These are phyloP conservation scores for Didymella sp. DNA, from an alignment of 2,329 filamentous ascomycete genomes.

Conservation along the genomic window DNA sequence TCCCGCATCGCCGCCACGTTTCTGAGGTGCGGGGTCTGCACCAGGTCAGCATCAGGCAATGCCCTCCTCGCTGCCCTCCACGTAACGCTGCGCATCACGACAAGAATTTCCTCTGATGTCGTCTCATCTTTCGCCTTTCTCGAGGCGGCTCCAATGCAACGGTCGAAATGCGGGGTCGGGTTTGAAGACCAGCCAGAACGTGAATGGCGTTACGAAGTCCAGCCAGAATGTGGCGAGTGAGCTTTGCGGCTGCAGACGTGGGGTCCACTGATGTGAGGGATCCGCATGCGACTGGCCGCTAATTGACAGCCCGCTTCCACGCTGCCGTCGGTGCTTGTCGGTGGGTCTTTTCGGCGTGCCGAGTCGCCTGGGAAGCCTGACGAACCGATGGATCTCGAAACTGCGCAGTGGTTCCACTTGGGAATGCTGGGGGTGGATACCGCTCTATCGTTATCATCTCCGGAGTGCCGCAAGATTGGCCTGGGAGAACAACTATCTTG, in stretches of 20 bases:
- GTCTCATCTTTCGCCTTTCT: neutral
- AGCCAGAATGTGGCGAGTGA: constrained; percentile 31
- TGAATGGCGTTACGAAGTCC: too few relatives aligned
- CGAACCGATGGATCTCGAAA: constrained; percentile 17
- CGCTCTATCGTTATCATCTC: constrained; percentile 22
- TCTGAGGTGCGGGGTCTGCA: constrained; percentile 23
- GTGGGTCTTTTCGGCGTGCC: constrained; percentile 20
- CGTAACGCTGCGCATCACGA: neutral
- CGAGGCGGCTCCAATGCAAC: constrained; percentile 20
- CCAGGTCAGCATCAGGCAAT: constrained; percentile 18
- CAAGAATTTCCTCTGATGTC: neutral
- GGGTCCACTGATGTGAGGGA: constrained; percentile 27
- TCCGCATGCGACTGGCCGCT: constrained; percentile 34
- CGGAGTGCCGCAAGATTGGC: constrained; percentile 9
- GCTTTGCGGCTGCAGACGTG: constrained; percentile 22
- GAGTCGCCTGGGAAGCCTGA: constrained; percentile 17
- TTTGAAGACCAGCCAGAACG: constrained; percentile 16
- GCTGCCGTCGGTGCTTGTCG: constrained; percentile 28
- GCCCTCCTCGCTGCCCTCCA: neutral
- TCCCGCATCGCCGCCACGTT: constrained; percentile 7
- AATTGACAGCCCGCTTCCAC: constrained; percentile 37
- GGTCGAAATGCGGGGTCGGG: constrained; percentile 29
- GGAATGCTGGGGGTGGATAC: constrained; percentile 19
- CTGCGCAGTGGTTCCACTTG: constrained; percentile 13
- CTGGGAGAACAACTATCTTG: constrained; percentile 14